Evolutionary conservation across 306 rosid genomes (phyloP).

Genomic region (Ammopiptanthus mongolicus): DNA sequence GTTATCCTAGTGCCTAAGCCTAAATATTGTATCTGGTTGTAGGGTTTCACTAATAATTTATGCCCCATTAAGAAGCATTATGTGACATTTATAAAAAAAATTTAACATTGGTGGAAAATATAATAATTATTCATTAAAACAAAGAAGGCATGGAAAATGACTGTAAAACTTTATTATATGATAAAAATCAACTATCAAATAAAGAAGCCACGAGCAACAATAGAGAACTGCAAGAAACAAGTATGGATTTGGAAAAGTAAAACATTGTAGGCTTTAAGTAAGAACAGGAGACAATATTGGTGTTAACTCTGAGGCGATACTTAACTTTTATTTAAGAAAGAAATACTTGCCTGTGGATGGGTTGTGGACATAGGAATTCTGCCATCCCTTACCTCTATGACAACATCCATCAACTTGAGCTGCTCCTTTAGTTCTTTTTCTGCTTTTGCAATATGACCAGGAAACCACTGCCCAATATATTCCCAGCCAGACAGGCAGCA

Average conservation of each 20-base stretch:
- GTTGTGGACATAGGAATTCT: conserved; percentile 87
- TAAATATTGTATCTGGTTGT: background rate
- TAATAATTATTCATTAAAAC: background rate
- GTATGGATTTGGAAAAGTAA: background rate
- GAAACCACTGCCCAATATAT: conserved; percentile 77
- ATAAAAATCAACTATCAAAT: background rate
- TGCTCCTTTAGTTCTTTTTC: conserved; percentile 88
- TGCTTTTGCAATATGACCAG: conserved; percentile 97
- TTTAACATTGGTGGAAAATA: background rate
- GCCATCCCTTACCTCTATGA: conserved; percentile 87
- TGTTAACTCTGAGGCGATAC: background rate
- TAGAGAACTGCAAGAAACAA: conserved; percentile 1
- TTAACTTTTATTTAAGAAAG: background rate
- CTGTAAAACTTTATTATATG: background rate
- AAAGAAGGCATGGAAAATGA: background rate
- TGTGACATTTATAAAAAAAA: background rate
- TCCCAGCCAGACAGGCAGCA: no score
- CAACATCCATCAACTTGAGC: conserved; percentile 89
- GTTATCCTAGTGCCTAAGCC: background rate
- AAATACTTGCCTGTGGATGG: conserved; percentile 70
- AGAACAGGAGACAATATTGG: background rate
- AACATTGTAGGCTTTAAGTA: background rate
- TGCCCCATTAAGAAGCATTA: conserved; percentile 4
- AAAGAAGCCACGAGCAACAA: conserved; percentile 5
- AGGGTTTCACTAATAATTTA: background rate